phyloP scores from a whole-genome alignment of 108 stramenopile genomes.

The Skeletonema costatum region DNA sequence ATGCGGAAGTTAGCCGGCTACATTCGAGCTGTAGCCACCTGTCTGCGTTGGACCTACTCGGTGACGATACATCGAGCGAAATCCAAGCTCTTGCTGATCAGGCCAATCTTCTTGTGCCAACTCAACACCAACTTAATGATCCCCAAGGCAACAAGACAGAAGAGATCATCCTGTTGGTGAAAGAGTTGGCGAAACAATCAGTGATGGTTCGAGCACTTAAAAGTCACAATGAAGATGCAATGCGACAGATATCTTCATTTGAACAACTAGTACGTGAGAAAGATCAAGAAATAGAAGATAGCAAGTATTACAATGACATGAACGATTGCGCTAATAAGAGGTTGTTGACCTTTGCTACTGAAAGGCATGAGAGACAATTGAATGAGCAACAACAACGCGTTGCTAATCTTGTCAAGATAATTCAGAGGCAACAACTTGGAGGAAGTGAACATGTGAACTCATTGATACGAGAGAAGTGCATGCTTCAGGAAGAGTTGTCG shows the following conservation, averaged over 20 bases:
- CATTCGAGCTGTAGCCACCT: background rate
- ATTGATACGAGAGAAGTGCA: background rate
- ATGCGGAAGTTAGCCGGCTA: background rate
- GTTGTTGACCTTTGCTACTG: background rate
- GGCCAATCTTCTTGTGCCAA: background rate
- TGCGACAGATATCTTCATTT: background rate
- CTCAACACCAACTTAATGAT: background rate
- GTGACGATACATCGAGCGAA: background rate
- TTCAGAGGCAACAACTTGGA: conserved; percentile 15
- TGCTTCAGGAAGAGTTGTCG: background rate
- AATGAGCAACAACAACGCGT: conserved; percentile 1
- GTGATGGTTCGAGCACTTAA: background rate
- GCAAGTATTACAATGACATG: background rate
- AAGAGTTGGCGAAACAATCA: background rate
- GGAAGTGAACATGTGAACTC: conserved; percentile 3
- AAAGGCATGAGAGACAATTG: conserved; percentile 5
- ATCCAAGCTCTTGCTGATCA: background rate
- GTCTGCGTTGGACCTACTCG: background rate
- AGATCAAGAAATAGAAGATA: conserved; percentile 18
- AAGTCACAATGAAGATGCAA: conserved; percentile 4
- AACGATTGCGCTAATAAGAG: conserved; percentile 13
- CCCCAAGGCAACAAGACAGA: background rate
- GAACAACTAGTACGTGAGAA: conserved; percentile 16
- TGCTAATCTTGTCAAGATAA: conserved; percentile 1
- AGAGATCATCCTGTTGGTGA: background rate